Base-by-base conservation (phyloP, 2,329 filamentous ascomycete species). In the Lachnellula occidentalis region DNA sequence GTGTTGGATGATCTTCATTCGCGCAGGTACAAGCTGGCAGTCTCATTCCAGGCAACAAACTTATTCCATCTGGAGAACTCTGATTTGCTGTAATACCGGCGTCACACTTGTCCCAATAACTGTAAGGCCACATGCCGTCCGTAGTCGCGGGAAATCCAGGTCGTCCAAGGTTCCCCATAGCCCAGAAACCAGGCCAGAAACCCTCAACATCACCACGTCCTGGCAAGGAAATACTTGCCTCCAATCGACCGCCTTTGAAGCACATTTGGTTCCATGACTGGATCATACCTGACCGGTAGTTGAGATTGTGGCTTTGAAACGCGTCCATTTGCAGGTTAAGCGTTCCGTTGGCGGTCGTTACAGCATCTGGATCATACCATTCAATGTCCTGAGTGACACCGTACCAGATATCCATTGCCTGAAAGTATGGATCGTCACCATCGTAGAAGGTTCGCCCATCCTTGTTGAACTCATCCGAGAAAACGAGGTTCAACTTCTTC, bases 141-240 rank as follows among this genome's bases (percentile, higher is more conserved):
- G 85, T 88, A 1, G 85, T 87, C 9, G 83, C 80, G 34, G 82
- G 77, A 68, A 87, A 87, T 12, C 86, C 86, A 24, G 86, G 82
- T 59, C 86, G 77, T 37, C 81, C 86, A 21, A 89, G 75, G 64
- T 89, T 89, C 4, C 86, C 86, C 83, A 89, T 87, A 0, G 84
- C 77, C 86, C 86, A 89, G 69, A 88, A 86, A 69, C 86, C 86
- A 42, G 86, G 86, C 86, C 86, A 89, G 70, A 88, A 86, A 54
- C 86, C 86, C 53, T 81, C 77, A 14, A 82, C 78, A 59, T 87
- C 82, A 45, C 85, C 86, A 46, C 76, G 71, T 15, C 85, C 86
- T 14, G 86, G 86, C 5, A 89, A 73, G 4, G 85, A 88, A 50
- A 88, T 82, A 64, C 82, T 86, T 19, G 84, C 84, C 71, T 89